Evolutionary conservation across 495 filamentous ascomycete species (phyloP).

Genomic region (Oidiodendron maius): DNA sequence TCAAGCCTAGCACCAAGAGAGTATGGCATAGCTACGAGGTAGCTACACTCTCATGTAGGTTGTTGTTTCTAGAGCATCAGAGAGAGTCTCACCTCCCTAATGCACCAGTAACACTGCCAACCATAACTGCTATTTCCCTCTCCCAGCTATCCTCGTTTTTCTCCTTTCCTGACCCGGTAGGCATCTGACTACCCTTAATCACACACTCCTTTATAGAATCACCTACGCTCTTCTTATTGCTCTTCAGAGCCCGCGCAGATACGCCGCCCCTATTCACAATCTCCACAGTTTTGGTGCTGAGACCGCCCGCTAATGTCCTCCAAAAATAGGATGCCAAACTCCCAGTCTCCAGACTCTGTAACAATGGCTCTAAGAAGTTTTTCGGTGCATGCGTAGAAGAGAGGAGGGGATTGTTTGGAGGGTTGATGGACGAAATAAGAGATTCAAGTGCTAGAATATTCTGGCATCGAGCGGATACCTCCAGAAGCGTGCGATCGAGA

Average conservation of each 20-base stretch:
- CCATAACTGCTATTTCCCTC: slow-evolving; percentile 92
- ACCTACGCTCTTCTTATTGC: slow-evolving; percentile 67
- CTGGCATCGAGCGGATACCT: slow-evolving; percentile 80
- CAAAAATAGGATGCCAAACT: slow-evolving; percentile 89
- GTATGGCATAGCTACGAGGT: no score
- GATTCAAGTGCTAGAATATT: slow-evolving; percentile 83
- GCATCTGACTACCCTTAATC: slow-evolving; percentile 58
- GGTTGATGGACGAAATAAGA: slow-evolving; percentile 61
- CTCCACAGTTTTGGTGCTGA: slow-evolving; percentile 74
- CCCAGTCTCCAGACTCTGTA: slow-evolving; percentile 76
- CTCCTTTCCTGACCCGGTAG: slow-evolving; percentile 32
- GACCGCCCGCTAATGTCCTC: slow-evolving; percentile 72
- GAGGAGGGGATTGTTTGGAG: slow-evolving; percentile 60
- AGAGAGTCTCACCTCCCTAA: slow-evolving; percentile 19
- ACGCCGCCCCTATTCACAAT: slow-evolving; percentile 76
- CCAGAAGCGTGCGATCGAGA: slow-evolving; percentile 73
- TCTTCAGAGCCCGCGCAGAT: slow-evolving; percentile 70
- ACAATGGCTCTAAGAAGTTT: slow-evolving; percentile 68
- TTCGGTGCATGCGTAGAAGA: slow-evolving; percentile 20
- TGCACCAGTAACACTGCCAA: slow-evolving; percentile 57
- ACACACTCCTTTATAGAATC: slow-evolving; percentile 82
- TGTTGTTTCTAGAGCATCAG: neutral
- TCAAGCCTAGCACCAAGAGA: no score
- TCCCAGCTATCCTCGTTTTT: slow-evolving; percentile 62
- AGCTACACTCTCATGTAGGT: no score